Evolutionary conservation across 345 rosid genomes (phyloP), one percentile per base, ranked within the genome.

Genomic region (Passiflora organensis): DNA sequence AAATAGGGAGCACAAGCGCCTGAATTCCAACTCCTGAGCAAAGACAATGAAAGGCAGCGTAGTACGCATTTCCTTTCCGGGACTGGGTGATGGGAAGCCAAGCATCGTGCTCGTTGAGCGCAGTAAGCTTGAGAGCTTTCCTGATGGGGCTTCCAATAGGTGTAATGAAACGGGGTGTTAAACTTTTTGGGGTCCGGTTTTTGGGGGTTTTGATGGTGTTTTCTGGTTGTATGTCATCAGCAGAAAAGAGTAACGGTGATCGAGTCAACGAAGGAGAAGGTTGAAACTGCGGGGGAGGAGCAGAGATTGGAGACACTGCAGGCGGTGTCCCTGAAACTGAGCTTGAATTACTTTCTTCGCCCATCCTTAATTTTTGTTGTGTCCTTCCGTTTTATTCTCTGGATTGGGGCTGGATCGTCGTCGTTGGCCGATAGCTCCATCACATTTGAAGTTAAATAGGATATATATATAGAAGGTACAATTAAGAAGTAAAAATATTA

Each of bases 51-150:
- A 85, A 85, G 51, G 87, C 90, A 0, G 93, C 89, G 48, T 90
- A 85, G 54, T 54, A 82, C 9, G 84, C 72, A 55, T 88, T 91
- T 2, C 96, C 95, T 42, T 88, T 85, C 57, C 95, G 64, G 0
- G 98, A 91, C 67, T 87, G 91, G 3, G 96, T 91, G 64, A 91
- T 88, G 0, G 96, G 96, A 34, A 91, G 81, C 98, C 98, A 91
- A 14, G 88, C 93, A 21, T 85, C 88, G 6, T 66, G 72, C 16
- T 85, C 84, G 51, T 82, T 83, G 15, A 82, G 82, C 78, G 59
- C 80, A 0, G 91, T 85, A 6, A 78, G 72, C 0, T 69, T 59
- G 10, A 84, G 78, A 45, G 79, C 85, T 66, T 55, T 72, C 22
- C 78, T 70, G 2, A 84, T 23, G 0, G 85, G 87, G 45, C 77